phyloP scores from a whole-genome alignment of 225 moss, liverwort and hornwort species.

The Anthoceros angustus region DNA sequence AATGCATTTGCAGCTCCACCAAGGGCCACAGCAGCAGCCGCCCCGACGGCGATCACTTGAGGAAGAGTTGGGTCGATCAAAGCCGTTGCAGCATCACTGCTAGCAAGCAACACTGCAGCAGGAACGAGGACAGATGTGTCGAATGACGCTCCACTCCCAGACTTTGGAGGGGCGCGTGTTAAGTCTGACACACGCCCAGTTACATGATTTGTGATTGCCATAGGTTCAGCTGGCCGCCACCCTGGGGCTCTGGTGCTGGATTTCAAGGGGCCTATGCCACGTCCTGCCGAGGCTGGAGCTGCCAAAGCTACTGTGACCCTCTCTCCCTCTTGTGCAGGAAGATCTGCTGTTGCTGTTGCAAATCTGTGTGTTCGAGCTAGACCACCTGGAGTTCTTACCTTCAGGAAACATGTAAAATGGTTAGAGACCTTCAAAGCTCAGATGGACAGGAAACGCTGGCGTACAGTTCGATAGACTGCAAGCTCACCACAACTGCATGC shows the following conservation, averaged over 20 bases:
- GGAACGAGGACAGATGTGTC: slow-evolving; percentile 54
- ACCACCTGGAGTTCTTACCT: slow-evolving; percentile 88
- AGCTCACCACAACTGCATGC: slow-evolving; percentile 70
- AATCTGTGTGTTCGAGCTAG: slow-evolving; percentile 78
- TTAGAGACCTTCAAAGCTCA: neutral
- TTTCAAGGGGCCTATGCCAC: slow-evolving; percentile 58
- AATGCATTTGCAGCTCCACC: slow-evolving; percentile 62
- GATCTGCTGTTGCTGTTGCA: slow-evolving; percentile 72
- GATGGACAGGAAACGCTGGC: neutral
- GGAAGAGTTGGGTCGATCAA: slow-evolving; percentile 81
- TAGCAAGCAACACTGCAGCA: slow-evolving; percentile 46
- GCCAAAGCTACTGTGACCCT: slow-evolving; percentile 70
- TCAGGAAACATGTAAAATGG: neutral
- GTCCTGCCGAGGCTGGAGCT: slow-evolving; percentile 46
- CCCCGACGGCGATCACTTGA: slow-evolving; percentile 47
- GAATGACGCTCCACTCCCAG: slow-evolving; percentile 51
- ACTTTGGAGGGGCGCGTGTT: slow-evolving; percentile 60
- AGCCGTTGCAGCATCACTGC: slow-evolving; percentile 70
- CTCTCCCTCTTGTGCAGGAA: slow-evolving; percentile 86
- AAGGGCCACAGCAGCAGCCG: slow-evolving; percentile 44
- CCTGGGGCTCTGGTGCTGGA: slow-evolving; percentile 66
- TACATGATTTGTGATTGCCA: slow-evolving; percentile 70
- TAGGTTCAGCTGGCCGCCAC: slow-evolving; percentile 71
- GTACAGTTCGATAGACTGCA: neutral
- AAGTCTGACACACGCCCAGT: slow-evolving; percentile 55